Evolutionary conservation across 2,329 filamentous ascomycete genomes (phyloP).

Genomic region (Dactylellina haptotyla): DNA sequence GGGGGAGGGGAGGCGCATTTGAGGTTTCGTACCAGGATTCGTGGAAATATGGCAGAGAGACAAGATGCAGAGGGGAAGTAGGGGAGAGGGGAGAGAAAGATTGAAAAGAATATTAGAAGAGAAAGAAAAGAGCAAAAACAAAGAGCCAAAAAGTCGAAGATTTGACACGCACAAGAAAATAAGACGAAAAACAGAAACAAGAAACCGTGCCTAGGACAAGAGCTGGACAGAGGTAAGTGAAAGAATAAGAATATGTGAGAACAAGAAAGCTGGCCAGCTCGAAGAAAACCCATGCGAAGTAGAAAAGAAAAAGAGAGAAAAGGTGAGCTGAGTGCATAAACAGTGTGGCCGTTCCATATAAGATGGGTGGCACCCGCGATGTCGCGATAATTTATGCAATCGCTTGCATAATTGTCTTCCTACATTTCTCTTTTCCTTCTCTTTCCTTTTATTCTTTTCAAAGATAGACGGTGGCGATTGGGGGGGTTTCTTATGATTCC

Average conservation of each 20-base stretch:
- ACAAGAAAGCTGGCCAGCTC: not conserved
- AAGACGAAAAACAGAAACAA: slow-evolving; percentile 23
- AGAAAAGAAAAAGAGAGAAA: slow-evolving; percentile 14
- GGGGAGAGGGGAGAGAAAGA: slow-evolving; percentile 17
- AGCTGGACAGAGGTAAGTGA: slow-evolving; percentile 18
- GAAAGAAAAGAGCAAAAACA: slow-evolving; percentile 16
- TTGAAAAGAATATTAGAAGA: slow-evolving; percentile 38
- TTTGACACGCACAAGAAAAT: slow-evolving; percentile 28
- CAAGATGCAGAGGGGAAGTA: too few relatives aligned
- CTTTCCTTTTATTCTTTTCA: too few relatives aligned
- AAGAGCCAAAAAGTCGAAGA: slow-evolving; percentile 12
- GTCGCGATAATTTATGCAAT: too few relatives aligned
- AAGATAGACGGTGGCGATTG: too few relatives aligned
- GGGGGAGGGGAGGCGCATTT: not conserved
- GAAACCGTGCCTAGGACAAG: slow-evolving; percentile 32
- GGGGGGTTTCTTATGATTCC: too few relatives aligned
- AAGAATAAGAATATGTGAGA: slow-evolving; percentile 11
- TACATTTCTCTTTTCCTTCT: too few relatives aligned
- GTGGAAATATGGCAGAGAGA: slow-evolving; percentile 49
- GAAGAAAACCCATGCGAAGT: slow-evolving; percentile 6
- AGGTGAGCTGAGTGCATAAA: slow-evolving; percentile 3
- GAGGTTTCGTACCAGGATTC: slow-evolving; percentile 11
- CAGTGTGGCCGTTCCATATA: slow-evolving; percentile 6
- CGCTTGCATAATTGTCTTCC: too few relatives aligned
- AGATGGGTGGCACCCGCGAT: too few relatives aligned